Evolutionary conservation across 2,329 filamentous ascomycete species (phyloP), one percentile per base, ranked within the genome.

Genomic region (Colletotrichum lini): DNA sequence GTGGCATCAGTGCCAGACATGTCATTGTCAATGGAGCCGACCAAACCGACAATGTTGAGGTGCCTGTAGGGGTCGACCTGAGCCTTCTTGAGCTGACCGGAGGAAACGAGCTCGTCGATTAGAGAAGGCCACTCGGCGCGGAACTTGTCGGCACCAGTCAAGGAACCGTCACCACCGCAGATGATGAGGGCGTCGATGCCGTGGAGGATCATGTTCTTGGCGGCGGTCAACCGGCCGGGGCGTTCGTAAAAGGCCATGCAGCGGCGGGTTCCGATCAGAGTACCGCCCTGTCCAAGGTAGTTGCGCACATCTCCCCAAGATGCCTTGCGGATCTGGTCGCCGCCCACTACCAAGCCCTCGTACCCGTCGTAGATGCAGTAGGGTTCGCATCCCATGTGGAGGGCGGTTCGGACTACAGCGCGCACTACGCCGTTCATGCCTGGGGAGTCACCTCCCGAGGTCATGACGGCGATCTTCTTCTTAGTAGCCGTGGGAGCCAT

Each of bases 1-100:
- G 96, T 99, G 70, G 96, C 96, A 82, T 99, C 96, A 15, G 96
- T 99, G 74, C 94, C 94, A 60, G 95, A 97, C 83, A 99, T 93
- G 80, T 99, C 96, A 80, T 99, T 99, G 87, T 99, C 96, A 79
- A 99, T 99, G 65, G 95, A 98, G 69, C 96, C 96, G 38, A 99
- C 96, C 62, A 98, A 86, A 58, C 96, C 96, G 65, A 98, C 96
- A 75, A 99, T 98, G 83, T 98, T 99, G 79, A 99, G 89, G 76
- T 97, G 91, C 78, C 89, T 88, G 87, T 94, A 97, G 2, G 93
- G 93, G 56, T 90, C 86, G 70, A 94, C 84, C 79, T 98, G 92
- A 67, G 92, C 89, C 53, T 85, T 78, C 8, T 90, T 92, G 77
- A 98, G 87, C 78, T 96, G 88, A 64, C 91, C 91, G 3, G 84